Evolutionary conservation across 1,284 basidiomycete species (phyloP).

Genomic region (Lignosus rhinocerotis): DNA sequence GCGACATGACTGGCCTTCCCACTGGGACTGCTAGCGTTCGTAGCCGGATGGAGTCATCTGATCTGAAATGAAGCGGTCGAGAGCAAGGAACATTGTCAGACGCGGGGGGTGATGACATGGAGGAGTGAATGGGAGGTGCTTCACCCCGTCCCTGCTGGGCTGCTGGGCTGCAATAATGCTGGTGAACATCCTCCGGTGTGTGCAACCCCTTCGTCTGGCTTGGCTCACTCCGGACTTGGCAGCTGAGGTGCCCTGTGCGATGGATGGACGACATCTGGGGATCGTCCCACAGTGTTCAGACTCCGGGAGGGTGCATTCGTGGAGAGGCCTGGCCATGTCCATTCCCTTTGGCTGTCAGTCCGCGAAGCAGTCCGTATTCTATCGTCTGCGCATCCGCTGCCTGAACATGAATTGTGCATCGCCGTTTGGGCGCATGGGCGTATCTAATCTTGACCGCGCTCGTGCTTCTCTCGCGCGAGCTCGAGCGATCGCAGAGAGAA

Average conservation of each 20-base stretch:
- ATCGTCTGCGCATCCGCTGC: not conserved
- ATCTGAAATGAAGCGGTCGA: not conserved
- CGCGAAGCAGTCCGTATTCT: constrained; percentile 11
- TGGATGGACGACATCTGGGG: not conserved
- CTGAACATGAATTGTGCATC: not conserved
- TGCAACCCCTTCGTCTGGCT: not conserved
- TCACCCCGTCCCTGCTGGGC: not conserved
- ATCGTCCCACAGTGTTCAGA: constrained; percentile 21
- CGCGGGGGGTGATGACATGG: not conserved
- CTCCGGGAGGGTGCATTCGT: constrained; percentile 22
- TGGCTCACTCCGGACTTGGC: constrained; percentile 8
- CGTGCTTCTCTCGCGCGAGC: constrained; percentile 4
- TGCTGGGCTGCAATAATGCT: no score
- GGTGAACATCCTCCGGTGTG: constrained; percentile 1
- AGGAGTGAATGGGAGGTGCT: not conserved
- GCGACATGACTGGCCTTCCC: not conserved
- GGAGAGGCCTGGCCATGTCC: constrained; percentile 13
- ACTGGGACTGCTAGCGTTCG: not conserved
- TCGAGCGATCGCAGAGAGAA: constrained; percentile 19
- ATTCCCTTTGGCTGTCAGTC: constrained; percentile 2
- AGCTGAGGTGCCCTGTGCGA: constrained; percentile 1
- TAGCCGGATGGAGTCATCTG: not conserved
- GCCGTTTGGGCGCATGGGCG: not conserved
- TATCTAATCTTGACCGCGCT: constrained; percentile 11
- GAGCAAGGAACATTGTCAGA: not conserved